Evolutionary conservation across 2,329 filamentous ascomycete species (phyloP).

Genomic region (Metarhizium anisopliae): DNA sequence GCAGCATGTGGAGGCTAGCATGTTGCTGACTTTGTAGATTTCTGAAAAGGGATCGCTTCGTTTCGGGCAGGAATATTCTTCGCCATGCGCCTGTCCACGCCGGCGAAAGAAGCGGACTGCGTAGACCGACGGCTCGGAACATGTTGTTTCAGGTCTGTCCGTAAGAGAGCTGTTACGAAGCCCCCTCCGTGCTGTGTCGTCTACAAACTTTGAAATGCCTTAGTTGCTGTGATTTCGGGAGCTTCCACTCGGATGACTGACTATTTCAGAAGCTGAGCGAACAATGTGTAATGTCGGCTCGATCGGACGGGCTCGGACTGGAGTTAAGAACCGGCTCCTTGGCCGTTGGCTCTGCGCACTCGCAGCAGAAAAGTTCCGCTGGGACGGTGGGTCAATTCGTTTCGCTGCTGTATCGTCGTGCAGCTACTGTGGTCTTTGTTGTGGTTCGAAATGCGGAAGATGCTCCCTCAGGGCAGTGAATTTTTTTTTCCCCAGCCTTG

Average conservation of each 20-base stretch:
- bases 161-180: background rate
- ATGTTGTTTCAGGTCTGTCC: conserved; percentile 8
- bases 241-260: background rate
- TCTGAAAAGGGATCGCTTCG: background rate
- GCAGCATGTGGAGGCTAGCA: background rate
- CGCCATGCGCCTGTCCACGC: conserved; percentile 19
- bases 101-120: conserved; percentile 12
- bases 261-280: background rate
- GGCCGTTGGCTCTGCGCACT: background rate
- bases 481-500: conserved; percentile 1
- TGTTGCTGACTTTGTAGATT: background rate
- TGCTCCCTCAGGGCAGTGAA: background rate
- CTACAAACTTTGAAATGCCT: background rate
- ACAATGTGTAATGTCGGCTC: background rate
- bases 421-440: background rate
- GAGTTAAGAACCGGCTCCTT: background rate
- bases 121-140: conserved; percentile 17
- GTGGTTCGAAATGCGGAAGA: background rate
- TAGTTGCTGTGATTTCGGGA: background rate
- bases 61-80: conserved; percentile 18
- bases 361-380: background rate
- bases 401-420: background rate
- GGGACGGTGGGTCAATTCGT: background rate
- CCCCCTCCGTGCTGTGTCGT: background rate
- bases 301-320: background rate